A percentile compares a stretch with the other conserved stretches of the same genome.
These are phyloP conservation scores for Coemansia sp. DNA, from an alignment of 192 early-diverging fungal species.

Conservation along the genomic window DNA sequence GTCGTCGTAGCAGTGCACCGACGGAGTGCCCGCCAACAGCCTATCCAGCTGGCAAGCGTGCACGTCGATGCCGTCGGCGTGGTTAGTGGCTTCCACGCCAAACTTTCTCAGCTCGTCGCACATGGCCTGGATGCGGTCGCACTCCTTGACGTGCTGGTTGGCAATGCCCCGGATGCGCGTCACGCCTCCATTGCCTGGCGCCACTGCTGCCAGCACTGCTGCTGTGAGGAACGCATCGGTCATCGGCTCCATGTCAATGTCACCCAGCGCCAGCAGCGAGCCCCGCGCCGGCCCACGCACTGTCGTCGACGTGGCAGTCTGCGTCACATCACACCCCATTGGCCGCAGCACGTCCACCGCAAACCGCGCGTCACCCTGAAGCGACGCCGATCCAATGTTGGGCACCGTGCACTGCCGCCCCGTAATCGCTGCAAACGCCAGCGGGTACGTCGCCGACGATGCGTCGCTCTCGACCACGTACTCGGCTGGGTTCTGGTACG, in stretches of 20 bases:
- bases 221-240: slow-evolving; percentile 99
- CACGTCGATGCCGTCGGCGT: slow-evolving; percentile 89
- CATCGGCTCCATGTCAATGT: slow-evolving; percentile 98
- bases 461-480: slow-evolving; percentile 97
- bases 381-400: slow-evolving; percentile 87
- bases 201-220: slow-evolving; percentile 86
- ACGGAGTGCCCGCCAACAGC: slow-evolving; percentile 55
- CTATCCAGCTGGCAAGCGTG: slow-evolving; percentile 58
- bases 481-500: slow-evolving; percentile 76
- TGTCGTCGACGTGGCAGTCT: slow-evolving; percentile 85
- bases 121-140: slow-evolving; percentile 96
- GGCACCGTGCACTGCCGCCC: slow-evolving; percentile 82
- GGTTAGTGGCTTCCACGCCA: slow-evolving; percentile 77
- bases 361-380: slow-evolving; percentile 91
- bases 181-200: slow-evolving; percentile 57
- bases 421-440: slow-evolving; percentile 95
- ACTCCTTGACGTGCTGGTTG: slow-evolving; percentile 98
- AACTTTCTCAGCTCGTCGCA: slow-evolving; percentile 87
- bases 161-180: slow-evolving; percentile 93
- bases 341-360: slow-evolving; percentile 83
- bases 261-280: slow-evolving; percentile 62
- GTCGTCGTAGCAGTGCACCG: slow-evolving; percentile 93
- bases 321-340: slow-evolving; percentile 91
- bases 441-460: slow-evolving; percentile 93
- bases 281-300: slow-evolving; percentile 81